These are phyloP conservation scores for Amanita inopinata DNA, from an alignment of 768 basidiomycete genomes.

Conservation along the genomic window DNA sequence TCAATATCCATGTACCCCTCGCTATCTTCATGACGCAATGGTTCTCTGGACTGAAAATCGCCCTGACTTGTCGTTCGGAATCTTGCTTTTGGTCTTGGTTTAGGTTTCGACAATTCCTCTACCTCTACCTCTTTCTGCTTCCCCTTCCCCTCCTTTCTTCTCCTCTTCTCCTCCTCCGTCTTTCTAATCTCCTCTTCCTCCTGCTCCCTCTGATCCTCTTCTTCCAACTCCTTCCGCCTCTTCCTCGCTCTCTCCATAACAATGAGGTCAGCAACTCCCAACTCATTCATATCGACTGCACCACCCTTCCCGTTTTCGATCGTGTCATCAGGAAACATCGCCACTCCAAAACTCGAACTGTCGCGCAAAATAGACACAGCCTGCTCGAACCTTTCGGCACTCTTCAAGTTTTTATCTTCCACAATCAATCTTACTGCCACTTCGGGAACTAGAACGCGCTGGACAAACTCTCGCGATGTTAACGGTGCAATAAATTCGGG, in stretches of 20 bases:
- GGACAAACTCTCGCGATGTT: constrained; percentile 65
- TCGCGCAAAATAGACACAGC: constrained; percentile 59
- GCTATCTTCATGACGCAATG: no score
- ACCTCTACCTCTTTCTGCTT: constrained; percentile 6
- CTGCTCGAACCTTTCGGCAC: constrained; percentile 24
- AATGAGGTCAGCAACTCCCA: constrained; percentile 40
- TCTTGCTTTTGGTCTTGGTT: constrained; percentile 19
- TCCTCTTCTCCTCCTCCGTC: constrained; percentile 10
- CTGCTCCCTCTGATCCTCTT: constrained; percentile 27
- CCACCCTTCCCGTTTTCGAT: constrained; percentile 27
- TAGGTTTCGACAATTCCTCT: constrained; percentile 13
- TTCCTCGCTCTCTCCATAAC: constrained; percentile 45
- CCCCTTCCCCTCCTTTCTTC: constrained; percentile 12
- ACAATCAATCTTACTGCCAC: constrained; percentile 74
- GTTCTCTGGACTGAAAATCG: no score
- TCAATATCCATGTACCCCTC: no score
- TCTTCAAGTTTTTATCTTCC: constrained; percentile 50
- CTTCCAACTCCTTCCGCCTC: constrained; percentile 40
- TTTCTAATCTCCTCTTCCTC: constrained; percentile 13
- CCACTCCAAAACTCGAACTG: constrained; percentile 75
- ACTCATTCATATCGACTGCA: constrained; percentile 17
- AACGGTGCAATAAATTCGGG: constrained; percentile 52
- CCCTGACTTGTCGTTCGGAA: constrained; percentile 11
- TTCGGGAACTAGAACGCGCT: constrained; percentile 86
- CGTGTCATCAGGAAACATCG: constrained; percentile 69